phyloP scores from a whole-genome alignment of 2,329 filamentous ascomycete species.

The Laburnicola sp. region DNA sequence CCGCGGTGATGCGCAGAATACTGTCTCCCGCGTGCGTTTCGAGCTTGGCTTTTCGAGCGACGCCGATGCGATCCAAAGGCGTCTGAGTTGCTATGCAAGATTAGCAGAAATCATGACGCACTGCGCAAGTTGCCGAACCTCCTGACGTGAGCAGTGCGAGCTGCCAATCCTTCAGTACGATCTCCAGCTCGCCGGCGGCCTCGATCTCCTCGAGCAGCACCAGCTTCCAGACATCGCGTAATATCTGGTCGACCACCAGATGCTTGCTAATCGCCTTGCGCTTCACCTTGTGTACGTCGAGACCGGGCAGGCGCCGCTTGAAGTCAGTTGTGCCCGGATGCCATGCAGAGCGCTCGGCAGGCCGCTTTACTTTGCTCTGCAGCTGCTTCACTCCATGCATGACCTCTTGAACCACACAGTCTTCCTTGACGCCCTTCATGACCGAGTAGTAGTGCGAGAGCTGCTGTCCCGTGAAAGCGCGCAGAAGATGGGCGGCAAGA shows the following conservation, averaged over 20 bases:
- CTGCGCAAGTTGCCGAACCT: conserved; percentile 14
- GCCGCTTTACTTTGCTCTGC: conserved; percentile 18
- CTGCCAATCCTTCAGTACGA: conserved; percentile 41
- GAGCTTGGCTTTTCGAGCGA: conserved; percentile 33
- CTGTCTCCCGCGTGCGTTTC: conserved; percentile 30
- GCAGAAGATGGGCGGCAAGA: conserved; percentile 25
- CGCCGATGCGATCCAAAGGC: conserved; percentile 32
- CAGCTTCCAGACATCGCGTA: conserved; percentile 40
- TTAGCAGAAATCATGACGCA: conserved; percentile 5
- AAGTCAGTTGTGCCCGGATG: conserved; percentile 35
- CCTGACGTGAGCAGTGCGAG: conserved; percentile 34
- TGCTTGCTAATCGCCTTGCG: conserved; percentile 29
- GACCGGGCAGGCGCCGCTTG: conserved; percentile 27
- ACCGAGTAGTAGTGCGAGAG: conserved; percentile 38
- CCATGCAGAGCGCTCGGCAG: conserved; percentile 35
- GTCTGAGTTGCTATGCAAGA: conserved; percentile 20
- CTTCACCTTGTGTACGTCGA: conserved; percentile 17
- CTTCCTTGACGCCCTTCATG: conserved; percentile 26
- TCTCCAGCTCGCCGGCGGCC: conserved; percentile 39
- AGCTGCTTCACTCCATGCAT: conserved; percentile 20
- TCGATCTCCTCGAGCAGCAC: conserved; percentile 42
- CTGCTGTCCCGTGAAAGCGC: conserved; percentile 36
- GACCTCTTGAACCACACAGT: conserved; percentile 21
- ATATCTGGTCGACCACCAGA: conserved; percentile 38
- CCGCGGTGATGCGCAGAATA: conserved; percentile 43